Percentiles rank a stretch among this genome's conserved stretches.
Evolutionary conservation across 257 asterid species (phyloP).

Genomic region (Penstemon eatonii): DNA sequence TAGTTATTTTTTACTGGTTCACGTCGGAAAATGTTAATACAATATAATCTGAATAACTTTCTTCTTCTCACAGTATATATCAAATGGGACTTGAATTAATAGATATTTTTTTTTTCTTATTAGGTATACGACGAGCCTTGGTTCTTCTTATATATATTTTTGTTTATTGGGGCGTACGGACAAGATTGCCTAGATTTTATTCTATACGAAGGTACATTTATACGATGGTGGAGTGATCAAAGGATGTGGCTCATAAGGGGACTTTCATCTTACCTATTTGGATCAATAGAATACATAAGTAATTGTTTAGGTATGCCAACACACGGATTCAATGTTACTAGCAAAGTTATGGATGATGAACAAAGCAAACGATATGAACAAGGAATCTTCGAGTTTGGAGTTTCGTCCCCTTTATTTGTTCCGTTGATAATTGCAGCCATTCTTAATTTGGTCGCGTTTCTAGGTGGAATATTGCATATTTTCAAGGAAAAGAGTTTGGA

Average conservation of each 20-base stretch:
- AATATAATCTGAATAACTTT: too few relatives aligned
- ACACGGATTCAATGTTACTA: constrained; percentile 48
- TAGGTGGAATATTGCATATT: constrained; percentile 22
- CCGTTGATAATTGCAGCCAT: constrained; percentile 32
- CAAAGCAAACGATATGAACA: constrained; percentile 41
- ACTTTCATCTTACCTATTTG: constrained; percentile 37
- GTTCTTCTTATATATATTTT: constrained; percentile 45
- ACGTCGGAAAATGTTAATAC: too few relatives aligned
- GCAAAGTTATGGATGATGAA: constrained; percentile 45
- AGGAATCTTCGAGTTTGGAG: constrained; percentile 47
- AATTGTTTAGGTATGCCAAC: constrained; percentile 42
- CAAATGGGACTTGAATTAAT: neutral
- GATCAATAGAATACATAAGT: constrained; percentile 30
- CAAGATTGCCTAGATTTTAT: constrained; percentile 60
- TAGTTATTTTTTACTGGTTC: too few relatives aligned
- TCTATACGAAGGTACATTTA: constrained; percentile 36
- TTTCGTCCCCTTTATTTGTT: constrained; percentile 43
- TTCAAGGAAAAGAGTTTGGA: constrained; percentile 24
- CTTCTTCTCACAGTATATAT: neutral
- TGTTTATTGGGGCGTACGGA: constrained; percentile 59
- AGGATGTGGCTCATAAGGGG: constrained; percentile 51
- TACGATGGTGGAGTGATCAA: constrained; percentile 59
- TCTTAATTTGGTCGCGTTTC: constrained; percentile 34
- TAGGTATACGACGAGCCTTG: constrained; percentile 51
- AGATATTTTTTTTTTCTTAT: neutral